Percentiles rank a stretch among this genome's conserved stretches.
phyloP scores from a whole-genome alignment of 805 yeast species.

The Vanderwaltozyma polyspora region DNA sequence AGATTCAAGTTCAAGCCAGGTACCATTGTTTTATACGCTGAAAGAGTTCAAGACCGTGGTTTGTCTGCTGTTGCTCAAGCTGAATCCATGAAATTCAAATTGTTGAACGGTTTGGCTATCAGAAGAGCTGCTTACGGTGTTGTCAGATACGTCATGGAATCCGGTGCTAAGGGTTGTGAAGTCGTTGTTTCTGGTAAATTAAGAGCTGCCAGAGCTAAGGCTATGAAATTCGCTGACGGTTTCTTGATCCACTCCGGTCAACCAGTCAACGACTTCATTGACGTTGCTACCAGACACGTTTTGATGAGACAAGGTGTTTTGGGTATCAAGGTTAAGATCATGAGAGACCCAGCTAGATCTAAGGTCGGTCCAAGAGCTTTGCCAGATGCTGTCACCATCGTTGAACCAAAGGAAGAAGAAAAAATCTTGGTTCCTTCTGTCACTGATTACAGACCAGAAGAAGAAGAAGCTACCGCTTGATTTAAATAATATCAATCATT shows the following conservation, averaged over 20 bases:
- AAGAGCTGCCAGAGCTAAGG: conserved; percentile 99
- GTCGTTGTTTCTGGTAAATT: conserved; percentile 99
- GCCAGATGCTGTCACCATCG: conserved; percentile 89
- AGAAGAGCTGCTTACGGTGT: conserved; percentile 99
- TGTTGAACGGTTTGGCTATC: conserved; percentile 96
- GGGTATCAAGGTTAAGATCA: conserved; percentile 98
- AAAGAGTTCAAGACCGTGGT: conserved; percentile 99
- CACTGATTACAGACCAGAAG: conserved; percentile 52
- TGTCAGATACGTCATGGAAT: conserved; percentile 98
- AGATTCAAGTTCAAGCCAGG: conserved; percentile 96
- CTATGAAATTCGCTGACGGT: conserved; percentile 99
- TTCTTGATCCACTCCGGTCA: conserved; percentile 99
- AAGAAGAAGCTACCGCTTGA: conserved; percentile 15
- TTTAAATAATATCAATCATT: neutral
- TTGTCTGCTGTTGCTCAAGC: conserved; percentile 99
- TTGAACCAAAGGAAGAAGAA: conserved; percentile 93
- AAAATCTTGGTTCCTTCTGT: conserved; percentile 70
- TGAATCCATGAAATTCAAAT: conserved; percentile 96
- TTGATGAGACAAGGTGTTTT: conserved; percentile 99
- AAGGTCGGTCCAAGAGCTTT: conserved; percentile 79
- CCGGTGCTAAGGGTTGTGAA: conserved; percentile 99
- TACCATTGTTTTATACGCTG: conserved; percentile 90
- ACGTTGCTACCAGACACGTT: conserved; percentile 98
- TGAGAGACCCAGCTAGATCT: conserved; percentile 94
- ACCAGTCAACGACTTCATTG: conserved; percentile 98